These are phyloP conservation scores for Spathaspora boniae DNA, from an alignment of 805 yeast species.

Conservation along the genomic window DNA sequence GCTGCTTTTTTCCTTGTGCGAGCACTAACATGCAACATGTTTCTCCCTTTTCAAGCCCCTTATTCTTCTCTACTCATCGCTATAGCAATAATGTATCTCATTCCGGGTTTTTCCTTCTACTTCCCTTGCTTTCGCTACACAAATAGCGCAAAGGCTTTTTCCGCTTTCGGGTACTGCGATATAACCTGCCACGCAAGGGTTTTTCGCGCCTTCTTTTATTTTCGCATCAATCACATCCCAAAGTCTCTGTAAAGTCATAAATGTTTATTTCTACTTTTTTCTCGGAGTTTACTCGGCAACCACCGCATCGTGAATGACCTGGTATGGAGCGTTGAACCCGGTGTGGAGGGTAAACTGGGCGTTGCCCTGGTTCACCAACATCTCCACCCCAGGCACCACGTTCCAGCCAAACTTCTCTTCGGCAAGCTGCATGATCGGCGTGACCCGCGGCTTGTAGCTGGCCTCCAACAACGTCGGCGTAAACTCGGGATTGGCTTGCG, in stretches of 20 bases:
- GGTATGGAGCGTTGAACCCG: slow-evolving; percentile 60
- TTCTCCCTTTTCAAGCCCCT: too few species aligned
- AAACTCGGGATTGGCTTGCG: slow-evolving; percentile 30
- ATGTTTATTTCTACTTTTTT: background rate
- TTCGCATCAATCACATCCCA: background rate
- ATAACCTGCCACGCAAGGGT: too few species aligned
- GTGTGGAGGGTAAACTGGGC: slow-evolving; percentile 82
- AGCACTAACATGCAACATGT: background rate
- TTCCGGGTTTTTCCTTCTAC: too few species aligned
- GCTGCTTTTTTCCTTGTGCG: background rate
- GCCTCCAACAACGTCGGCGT: slow-evolving; percentile 76
- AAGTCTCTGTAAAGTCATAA: background rate
- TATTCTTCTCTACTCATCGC: too few species aligned
- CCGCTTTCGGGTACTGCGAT: too few species aligned
- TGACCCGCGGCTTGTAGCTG: slow-evolving; percentile 85
- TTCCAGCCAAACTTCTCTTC: slow-evolving; percentile 60
- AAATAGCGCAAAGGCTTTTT: too few species aligned
- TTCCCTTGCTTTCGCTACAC: too few species aligned
- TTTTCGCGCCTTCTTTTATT: too few species aligned
- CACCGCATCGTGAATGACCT: slow-evolving; percentile 61
- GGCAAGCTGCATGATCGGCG: slow-evolving; percentile 84
- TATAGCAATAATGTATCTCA: too few species aligned
- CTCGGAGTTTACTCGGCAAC: slow-evolving; percentile 16
- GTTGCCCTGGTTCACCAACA: slow-evolving; percentile 91
- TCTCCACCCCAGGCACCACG: slow-evolving; percentile 86